A percentile compares a stretch with the other conserved stretches of the same genome.
These are phyloP conservation scores for Ceratobasidium sp. DNA, from an alignment of 1,284 basidiomycete species.

Conservation along the genomic window DNA sequence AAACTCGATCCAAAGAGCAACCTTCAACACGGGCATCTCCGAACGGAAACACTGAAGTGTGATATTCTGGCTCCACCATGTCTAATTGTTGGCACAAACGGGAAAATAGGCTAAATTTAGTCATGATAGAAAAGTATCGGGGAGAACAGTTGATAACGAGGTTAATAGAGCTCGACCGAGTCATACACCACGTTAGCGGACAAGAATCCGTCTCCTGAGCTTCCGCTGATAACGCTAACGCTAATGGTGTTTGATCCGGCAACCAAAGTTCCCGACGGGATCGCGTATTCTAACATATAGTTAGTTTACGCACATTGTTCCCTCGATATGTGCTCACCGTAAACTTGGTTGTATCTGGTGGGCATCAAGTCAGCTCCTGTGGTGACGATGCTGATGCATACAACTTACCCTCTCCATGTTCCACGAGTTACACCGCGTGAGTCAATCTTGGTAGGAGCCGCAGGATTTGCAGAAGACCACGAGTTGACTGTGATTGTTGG, in stretches of 20 bases:
- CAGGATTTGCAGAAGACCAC: conserved; percentile 46
- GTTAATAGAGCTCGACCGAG: conserved; percentile 39
- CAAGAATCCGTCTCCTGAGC: conserved; percentile 42
- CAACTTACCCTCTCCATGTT: conserved; percentile 29
- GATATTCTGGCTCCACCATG: background rate
- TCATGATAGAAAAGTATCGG: background rate
- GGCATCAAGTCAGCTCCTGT: background rate
- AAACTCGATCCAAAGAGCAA: too few species aligned
- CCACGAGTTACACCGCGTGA: conserved; percentile 41
- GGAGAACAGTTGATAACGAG: background rate
- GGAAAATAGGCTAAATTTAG: background rate
- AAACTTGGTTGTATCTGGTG: conserved; percentile 16
- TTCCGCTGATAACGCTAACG: conserved; percentile 44
- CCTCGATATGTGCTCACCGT: background rate
- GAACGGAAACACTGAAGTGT: background rate
- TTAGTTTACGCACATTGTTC: background rate
- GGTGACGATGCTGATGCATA: too few species aligned
- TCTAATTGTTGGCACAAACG: background rate
- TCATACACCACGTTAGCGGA: conserved; percentile 43
- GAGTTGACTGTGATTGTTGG: conserved; percentile 44
- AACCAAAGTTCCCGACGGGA: conserved; percentile 43
- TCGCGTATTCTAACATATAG: conserved; percentile 25
- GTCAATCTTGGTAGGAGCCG: conserved; percentile 44
- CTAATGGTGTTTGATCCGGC: conserved; percentile 44
- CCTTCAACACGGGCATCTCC: too few species aligned